A percentile compares a stretch with the other conserved stretches of the same genome.
These are phyloP conservation scores for Solanum rostratum DNA, from an alignment of 257 asterid genomes.

Conservation along the genomic window DNA sequence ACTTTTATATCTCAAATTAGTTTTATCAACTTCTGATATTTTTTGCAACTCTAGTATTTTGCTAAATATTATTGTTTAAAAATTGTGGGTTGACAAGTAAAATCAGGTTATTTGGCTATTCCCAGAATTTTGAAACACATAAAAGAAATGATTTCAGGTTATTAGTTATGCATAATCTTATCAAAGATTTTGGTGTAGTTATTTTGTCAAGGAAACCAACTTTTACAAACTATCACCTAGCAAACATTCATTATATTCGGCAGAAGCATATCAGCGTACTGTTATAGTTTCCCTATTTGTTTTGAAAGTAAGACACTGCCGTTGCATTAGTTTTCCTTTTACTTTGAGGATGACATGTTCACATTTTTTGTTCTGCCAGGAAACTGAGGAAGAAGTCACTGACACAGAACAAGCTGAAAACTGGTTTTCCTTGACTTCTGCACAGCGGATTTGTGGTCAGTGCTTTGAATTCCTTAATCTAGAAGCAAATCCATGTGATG, in stretches of 20 bases:
- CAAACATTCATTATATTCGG: neutral
- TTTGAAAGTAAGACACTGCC: neutral
- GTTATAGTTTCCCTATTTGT: neutral
- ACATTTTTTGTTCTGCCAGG: constrained; percentile 38
- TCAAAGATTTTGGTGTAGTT: neutral
- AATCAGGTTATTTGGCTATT: neutral
- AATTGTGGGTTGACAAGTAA: neutral
- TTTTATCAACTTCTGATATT: neutral
- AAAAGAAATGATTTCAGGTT: neutral
- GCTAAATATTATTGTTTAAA: neutral
- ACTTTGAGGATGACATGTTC: neutral
- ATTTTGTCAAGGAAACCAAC: neutral
- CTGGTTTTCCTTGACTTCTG: constrained; percentile 97
- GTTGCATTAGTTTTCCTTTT: constrained; percentile 2
- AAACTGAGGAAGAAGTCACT: constrained; percentile 96
- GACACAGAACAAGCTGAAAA: constrained; percentile 99
- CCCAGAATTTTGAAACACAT: neutral
- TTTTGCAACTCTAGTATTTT: neutral
- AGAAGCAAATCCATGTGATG: neutral
- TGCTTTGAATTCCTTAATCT: constrained; percentile 3
- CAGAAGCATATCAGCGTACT: neutral
- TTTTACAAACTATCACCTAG: neutral
- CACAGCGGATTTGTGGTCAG: constrained; percentile 95
- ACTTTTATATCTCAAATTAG: neutral
- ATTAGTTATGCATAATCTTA: neutral